A percentile compares a stretch with the other conserved stretches of the same genome.
These are phyloP conservation scores for Mariannaea elegans DNA, from an alignment of 2,329 filamentous ascomycete genomes.

Conservation along the genomic window DNA sequence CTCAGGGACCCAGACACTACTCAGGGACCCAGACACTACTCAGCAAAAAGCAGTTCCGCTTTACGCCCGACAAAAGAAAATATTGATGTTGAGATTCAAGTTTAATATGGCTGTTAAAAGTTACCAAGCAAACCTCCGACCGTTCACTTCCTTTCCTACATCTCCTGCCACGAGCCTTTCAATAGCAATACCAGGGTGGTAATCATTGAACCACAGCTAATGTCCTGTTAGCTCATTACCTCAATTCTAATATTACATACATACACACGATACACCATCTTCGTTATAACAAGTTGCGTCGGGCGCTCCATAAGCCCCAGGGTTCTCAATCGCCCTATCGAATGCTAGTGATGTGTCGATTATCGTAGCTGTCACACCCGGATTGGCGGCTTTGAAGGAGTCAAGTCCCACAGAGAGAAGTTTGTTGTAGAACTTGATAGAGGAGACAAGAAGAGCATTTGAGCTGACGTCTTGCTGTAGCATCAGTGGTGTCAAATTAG, in stretches of 20 bases:
- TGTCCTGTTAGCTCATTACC: not conserved
- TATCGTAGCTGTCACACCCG: conserved; percentile 44
- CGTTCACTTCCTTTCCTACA: conserved; percentile 38
- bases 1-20: no score
- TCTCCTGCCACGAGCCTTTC: conserved; percentile 51
- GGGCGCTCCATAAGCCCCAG: conserved; percentile 51
- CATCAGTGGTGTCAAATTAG: conserved; percentile 51
- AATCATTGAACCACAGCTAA: conserved; percentile 55
- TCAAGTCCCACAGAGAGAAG: conserved; percentile 41
- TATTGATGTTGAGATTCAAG: no score
- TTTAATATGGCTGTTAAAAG: no score
- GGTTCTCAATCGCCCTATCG: conserved; percentile 52
- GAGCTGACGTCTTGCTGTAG: conserved; percentile 34
- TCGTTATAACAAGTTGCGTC: conserved; percentile 53
- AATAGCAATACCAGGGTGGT: conserved; percentile 53
- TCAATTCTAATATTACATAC: fast-evolving
- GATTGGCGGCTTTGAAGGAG: conserved; percentile 47
- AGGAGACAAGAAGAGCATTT: conserved; percentile 41
- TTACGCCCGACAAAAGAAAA: no score
- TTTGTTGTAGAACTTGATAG: conserved; percentile 51
- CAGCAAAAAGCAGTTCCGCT: no score
- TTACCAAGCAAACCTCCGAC: not conserved
- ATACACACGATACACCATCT: conserved; percentile 52
- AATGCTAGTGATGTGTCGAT: conserved; percentile 54
- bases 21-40: no score